Base-by-base conservation (phyloP, 2,329 filamentous ascomycete species). In the Alternaria panax region DNA sequence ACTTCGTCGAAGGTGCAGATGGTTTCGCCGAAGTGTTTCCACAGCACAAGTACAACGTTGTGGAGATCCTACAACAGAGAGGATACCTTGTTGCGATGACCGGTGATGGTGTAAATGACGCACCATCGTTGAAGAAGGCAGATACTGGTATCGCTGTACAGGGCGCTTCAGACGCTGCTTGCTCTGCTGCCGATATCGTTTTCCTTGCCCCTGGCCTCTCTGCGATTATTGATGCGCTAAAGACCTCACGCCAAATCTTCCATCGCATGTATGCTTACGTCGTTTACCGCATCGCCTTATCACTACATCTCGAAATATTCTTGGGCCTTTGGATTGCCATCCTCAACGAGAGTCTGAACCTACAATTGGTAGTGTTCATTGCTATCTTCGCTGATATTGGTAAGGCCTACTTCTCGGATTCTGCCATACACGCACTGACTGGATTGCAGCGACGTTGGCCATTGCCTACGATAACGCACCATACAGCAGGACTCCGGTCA, bases 241-340 rank as follows among this genome's bases (percentile, higher is more conserved):
- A 96, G 84, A 96, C 91, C 68, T 94, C 92, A 30, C 91, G 93
- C 74, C 92, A 96, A 80, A 96, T 97, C 79, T 96, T 96, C 85
- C 92, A 96, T 83, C 92, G 93, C 74, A 96, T 97, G 92, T 95
- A 96, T 82, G 91, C 92, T 60, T 97, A 96, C 83, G 92, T 97
- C 68, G 91, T 96, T 74, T 96, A 96, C 84, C 92, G 93, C 86
- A 96, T 97, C 75, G 92, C 93, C 48, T 83, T 97, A 74, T 96
- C 92, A 16, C 88, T 96, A 66, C 93, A 97, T 79, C 86, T 96
- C 75, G 92, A 95, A 82, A 91, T 96, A 78, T 96, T 93, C 86
- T 86, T 96, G 51, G 92, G 92, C 78, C 87, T 96, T 60, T 96
- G 92, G 92, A 95, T 96, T 71, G 91, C 90, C 71, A 93, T 94